These are phyloP conservation scores for Cladosporium sp. DNA, from an alignment of 2,329 filamentous ascomycete genomes.

Conservation along the genomic window DNA sequence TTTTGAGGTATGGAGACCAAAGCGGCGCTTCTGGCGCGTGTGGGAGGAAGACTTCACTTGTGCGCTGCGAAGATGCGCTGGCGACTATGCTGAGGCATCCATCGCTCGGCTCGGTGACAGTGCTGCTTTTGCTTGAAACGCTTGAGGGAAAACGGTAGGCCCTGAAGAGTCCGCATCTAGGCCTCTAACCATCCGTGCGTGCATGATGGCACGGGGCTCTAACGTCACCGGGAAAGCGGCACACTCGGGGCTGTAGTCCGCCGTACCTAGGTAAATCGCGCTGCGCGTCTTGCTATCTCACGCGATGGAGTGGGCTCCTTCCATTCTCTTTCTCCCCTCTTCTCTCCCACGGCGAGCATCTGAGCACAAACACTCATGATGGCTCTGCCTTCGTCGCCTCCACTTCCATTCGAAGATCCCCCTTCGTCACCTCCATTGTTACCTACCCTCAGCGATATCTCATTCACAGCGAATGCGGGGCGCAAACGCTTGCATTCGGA, in stretches of 20 bases:
- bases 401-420: conserved; percentile 19
- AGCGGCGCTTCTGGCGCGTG: not conserved
- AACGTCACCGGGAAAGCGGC: not conserved
- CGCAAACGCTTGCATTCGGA: conserved; percentile 29
- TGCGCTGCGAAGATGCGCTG: not conserved
- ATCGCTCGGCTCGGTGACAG: not conserved
- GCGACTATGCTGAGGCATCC: not conserved
- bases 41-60: not conserved
- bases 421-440: conserved; percentile 19
- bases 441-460: conserved; percentile 13
- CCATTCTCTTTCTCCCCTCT: conserved; percentile 9
- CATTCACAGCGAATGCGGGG: conserved; percentile 8
- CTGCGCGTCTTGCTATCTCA: not conserved
- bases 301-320: not conserved
- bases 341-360: conserved; percentile 18
- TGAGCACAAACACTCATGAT: conserved; percentile 17
- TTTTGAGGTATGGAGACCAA: not conserved
- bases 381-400: conserved; percentile 30
- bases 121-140: not conserved
- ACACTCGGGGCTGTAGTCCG: not conserved
- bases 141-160: not conserved
- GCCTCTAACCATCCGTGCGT: conserved; percentile 1
- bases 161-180: not conserved
- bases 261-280: not conserved
- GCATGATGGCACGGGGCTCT: conserved; percentile 4